Percentiles rank a stretch among this genome's conserved stretches.
Conservation (phyloP, 1,284 basidiomycete genomes). For the Sphagnurus paluster region DNA sequence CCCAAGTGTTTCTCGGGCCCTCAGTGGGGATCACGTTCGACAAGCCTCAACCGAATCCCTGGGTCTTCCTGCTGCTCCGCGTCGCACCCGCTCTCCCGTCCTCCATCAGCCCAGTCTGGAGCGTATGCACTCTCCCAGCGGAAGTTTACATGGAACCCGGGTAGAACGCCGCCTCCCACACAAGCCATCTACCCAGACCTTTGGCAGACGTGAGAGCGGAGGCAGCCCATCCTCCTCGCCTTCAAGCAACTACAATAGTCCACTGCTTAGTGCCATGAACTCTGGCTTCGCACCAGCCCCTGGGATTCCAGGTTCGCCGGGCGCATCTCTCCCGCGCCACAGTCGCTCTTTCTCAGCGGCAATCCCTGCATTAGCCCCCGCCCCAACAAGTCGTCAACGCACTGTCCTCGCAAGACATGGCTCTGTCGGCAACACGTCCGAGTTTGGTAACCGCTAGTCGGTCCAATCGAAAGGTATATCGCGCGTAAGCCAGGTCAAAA, state of each 20-base stretch:
- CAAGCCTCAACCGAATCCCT: conserved; percentile 20
- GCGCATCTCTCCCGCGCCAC: conserved; percentile 7
- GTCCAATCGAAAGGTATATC: conserved; percentile 1
- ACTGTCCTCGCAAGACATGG: conserved; percentile 9
- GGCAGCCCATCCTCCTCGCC: neutral
- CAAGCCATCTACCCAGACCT: conserved; percentile 15
- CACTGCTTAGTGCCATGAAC: conserved; percentile 12
- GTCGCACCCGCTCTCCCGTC: conserved; percentile 26
- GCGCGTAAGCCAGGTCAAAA: neutral
- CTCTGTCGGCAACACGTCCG: conserved; percentile 2
- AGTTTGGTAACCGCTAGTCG: conserved; percentile 7
- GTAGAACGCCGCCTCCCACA: conserved; percentile 3
- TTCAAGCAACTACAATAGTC: conserved; percentile 1
- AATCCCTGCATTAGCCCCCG: conserved; percentile 8
- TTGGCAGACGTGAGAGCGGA: conserved; percentile 10
- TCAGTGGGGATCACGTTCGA: conserved; percentile 19
- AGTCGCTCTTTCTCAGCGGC: conserved; percentile 17
- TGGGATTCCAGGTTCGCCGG: conserved; percentile 2
- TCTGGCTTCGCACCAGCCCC: conserved; percentile 9
- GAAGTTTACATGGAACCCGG: conserved; percentile 7
- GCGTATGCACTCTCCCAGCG: neutral
- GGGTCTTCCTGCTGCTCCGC: conserved; percentile 30
- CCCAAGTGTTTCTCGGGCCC: conserved; percentile 5
- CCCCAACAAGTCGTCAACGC: conserved; percentile 13
- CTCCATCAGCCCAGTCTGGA: conserved; percentile 17